Conservation (phyloP, 768 basidiomycete genomes). For the Suillus clintonianus region DNA sequence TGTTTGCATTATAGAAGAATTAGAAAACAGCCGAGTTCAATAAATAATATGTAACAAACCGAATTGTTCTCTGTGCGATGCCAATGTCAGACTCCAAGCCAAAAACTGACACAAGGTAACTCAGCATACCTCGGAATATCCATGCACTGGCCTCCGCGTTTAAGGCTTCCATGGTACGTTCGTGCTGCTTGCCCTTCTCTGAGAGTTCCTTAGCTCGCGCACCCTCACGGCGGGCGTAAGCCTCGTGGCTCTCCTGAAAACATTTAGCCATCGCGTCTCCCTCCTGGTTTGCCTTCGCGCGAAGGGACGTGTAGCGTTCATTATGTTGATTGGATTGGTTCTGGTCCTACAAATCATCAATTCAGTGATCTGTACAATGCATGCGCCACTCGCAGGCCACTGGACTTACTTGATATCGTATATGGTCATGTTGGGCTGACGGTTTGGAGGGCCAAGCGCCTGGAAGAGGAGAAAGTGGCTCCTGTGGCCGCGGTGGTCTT, state of each 20-base stretch:
- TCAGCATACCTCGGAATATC: slow-evolving; percentile 62
- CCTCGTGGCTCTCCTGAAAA: slow-evolving; percentile 74
- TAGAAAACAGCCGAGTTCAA: neutral
- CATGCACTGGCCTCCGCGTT: slow-evolving; percentile 84
- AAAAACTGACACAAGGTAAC: slow-evolving; percentile 1
- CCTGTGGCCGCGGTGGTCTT: neutral
- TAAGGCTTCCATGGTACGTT: slow-evolving; percentile 72
- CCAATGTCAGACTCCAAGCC: slow-evolving; percentile 4
- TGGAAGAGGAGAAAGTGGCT: slow-evolving; percentile 10
- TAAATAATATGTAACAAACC: slow-evolving; percentile 33
- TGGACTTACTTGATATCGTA: slow-evolving; percentile 17
- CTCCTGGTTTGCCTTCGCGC: slow-evolving; percentile 75
- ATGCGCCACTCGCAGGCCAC: neutral
- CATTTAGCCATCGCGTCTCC: slow-evolving; percentile 76
- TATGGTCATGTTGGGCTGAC: slow-evolving; percentile 12
- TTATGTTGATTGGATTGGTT: slow-evolving; percentile 70
- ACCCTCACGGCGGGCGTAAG: slow-evolving; percentile 73
- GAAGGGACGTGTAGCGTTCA: slow-evolving; percentile 65
- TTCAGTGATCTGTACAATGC: neutral
- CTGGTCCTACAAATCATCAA: slow-evolving; percentile 40
- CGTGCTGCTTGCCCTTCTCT: slow-evolving; percentile 77
- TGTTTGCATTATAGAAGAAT: slow-evolving; percentile 21
- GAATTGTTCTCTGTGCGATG: slow-evolving; percentile 68
- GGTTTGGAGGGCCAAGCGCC: slow-evolving; percentile 2
- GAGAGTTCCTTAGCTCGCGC: slow-evolving; percentile 82